phyloP scores from a whole-genome alignment of 148 eudicot genomes.

The Agrostemma githago region DNA sequence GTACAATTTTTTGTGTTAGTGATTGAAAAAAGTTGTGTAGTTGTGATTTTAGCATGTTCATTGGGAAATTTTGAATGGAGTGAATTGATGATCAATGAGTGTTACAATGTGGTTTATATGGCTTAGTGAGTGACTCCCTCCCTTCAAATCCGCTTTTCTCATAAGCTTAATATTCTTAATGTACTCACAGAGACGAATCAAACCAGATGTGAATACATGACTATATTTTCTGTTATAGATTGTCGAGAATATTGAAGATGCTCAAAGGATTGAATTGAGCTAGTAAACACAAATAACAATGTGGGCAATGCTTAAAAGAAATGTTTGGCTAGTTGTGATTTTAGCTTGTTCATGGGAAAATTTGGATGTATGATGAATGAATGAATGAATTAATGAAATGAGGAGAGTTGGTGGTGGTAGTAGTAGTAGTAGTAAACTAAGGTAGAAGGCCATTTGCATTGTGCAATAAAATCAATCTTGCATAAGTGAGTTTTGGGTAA shows the following conservation, averaged over 20 bases:
- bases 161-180: no score
- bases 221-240: no score
- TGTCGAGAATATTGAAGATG: no score
- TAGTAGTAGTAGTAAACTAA: not conserved
- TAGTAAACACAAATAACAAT: no score
- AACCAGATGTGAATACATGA: no score
- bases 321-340: not conserved
- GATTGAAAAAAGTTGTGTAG: not conserved
- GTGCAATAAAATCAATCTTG: not conserved
- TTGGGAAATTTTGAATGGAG: not conserved
- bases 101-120: not conserved
- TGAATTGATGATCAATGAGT: not conserved
- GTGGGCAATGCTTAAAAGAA: no score
- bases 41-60: not conserved
- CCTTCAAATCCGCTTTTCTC: no score
- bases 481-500: not conserved
- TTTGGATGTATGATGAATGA: no score
- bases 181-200: no score
- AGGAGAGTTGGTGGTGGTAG: not conserved
- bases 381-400: not conserved
- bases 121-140: no score
- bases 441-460: slow-evolving; percentile 2
- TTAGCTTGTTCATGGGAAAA: not conserved
- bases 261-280: no score
- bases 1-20: not conserved